Conservation (phyloP, 2,329 filamentous ascomycete species). For the Cladosporium sp. region DNA sequence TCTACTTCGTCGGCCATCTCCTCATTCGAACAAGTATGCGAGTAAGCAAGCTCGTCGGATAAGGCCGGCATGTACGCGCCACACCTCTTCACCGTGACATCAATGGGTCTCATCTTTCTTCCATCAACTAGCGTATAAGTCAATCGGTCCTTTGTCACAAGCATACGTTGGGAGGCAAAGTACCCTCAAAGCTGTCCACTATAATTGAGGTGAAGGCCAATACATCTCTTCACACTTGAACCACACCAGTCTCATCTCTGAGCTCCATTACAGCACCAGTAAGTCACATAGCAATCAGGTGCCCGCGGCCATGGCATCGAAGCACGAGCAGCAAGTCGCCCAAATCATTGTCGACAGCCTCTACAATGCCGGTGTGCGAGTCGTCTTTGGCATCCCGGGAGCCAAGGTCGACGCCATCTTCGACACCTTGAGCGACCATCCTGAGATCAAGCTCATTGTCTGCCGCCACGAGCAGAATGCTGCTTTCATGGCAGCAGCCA, state of each 20-base stretch:
- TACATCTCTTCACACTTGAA: not conserved
- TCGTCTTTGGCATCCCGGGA: constrained; percentile 48
- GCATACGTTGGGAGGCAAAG: too few species aligned
- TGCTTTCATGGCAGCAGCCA: constrained; percentile 47
- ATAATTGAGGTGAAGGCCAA: not conserved
- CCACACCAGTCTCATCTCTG: not conserved
- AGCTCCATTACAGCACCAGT: not conserved
- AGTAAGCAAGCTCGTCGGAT: too few species aligned
- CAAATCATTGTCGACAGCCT: constrained; percentile 32
- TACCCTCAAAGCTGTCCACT: not conserved
- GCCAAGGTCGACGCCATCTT: constrained; percentile 48
- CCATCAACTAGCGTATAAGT: constrained; percentile 8
- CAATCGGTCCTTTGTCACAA: constrained; percentile 6
- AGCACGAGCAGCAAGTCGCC: constrained; percentile 22
- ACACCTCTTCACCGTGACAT: too few species aligned
- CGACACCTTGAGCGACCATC: constrained; percentile 43
- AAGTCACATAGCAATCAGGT: not conserved
- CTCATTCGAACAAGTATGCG: too few species aligned
- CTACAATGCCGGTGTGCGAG: constrained; percentile 41
- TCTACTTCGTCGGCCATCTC: too few species aligned
- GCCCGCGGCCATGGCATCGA: not conserved
- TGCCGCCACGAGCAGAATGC: constrained; percentile 50
- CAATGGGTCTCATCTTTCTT: not conserved
- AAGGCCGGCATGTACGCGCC: too few species aligned
- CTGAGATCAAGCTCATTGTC: constrained; percentile 45